A percentile compares a stretch with the other conserved stretches of the same genome.
Conservation (phyloP, 2,329 filamentous ascomycete species). For the Xylariaceae sp. region DNA sequence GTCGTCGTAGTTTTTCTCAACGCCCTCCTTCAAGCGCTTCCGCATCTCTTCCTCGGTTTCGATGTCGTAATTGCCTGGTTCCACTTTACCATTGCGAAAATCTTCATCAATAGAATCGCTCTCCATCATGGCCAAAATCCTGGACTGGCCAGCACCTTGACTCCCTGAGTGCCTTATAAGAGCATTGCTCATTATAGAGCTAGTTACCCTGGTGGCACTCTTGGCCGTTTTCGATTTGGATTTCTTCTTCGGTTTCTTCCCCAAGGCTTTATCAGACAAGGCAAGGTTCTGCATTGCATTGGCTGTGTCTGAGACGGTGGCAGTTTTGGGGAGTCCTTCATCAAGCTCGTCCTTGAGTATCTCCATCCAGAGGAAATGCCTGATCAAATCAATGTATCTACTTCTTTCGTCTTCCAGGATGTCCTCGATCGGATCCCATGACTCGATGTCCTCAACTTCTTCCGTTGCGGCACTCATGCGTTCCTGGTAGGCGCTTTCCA, state of each 20-base stretch:
- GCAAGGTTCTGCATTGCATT: conserved; percentile 3
- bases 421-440: conserved; percentile 48
- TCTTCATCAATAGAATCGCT: not conserved
- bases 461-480: conserved; percentile 32
- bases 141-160: conserved; percentile 12
- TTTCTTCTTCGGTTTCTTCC: conserved; percentile 34
- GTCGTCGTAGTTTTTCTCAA: conserved; percentile 32
- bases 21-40: conserved; percentile 37
- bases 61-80: conserved; percentile 37
- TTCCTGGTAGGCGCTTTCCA: conserved; percentile 41
- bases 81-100: conserved; percentile 10
- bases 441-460: conserved; percentile 33
- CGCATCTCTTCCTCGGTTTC: conserved; percentile 40
- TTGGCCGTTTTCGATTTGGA: conserved; percentile 20
- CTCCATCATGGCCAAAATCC: conserved; percentile 20
- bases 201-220: too few relatives aligned
- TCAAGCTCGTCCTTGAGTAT: conserved; percentile 19
- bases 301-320: conserved; percentile 1
- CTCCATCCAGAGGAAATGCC: conserved; percentile 42
- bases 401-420: conserved; percentile 41
- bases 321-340: not conserved
- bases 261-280: conserved; percentile 19
- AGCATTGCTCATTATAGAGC: too few relatives aligned
- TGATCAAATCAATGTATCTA: conserved; percentile 42
- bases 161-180: too few relatives aligned